Evolutionary conservation across 345 rosid genomes (phyloP).

Genomic region (Sisymbrium irio): DNA sequence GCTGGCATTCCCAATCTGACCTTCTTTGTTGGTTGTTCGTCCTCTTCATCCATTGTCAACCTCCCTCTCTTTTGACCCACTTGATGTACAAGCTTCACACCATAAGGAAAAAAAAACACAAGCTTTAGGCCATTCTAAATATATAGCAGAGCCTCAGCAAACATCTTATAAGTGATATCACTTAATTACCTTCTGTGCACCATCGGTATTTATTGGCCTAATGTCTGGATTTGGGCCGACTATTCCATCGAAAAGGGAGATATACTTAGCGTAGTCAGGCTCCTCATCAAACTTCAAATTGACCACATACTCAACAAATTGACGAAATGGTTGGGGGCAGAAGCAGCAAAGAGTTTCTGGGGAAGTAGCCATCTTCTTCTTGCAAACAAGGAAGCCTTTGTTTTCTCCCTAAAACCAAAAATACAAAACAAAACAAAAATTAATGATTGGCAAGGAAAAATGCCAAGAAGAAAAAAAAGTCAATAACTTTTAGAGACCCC

Average conservation of each 20-base stretch:
- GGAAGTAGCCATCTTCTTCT: constrained; percentile 98
- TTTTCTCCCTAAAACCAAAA: constrained; percentile 71
- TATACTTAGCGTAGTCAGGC: constrained; percentile 87
- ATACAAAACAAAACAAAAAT: constrained; percentile 10
- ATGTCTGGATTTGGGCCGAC: constrained; percentile 92
- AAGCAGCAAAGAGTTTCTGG: constrained; percentile 87
- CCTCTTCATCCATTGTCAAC: constrained; percentile 81
- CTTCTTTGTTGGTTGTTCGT: constrained; percentile 92
- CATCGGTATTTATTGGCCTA: constrained; percentile 95
- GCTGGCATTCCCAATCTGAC: constrained; percentile 98
- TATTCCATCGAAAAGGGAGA: constrained; percentile 90
- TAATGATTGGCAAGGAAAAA: constrained; percentile 11
- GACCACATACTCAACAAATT: constrained; percentile 88
- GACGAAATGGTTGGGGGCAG: constrained; percentile 85
- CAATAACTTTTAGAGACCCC: constrained; percentile 2
- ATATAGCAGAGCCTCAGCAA: not conserved
- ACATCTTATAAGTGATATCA: constrained; percentile 7
- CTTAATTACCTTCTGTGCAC: constrained; percentile 83
- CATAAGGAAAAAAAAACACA: constrained; percentile 1
- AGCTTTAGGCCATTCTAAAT: constrained; percentile 8
- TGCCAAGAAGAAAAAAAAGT: not conserved
- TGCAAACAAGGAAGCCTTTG: constrained; percentile 93
- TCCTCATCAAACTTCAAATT: constrained; percentile 96
- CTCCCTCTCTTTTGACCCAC: constrained; percentile 98
- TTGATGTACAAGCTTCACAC: constrained; percentile 76